These are phyloP conservation scores for Neofusicoccum ribis DNA, from an alignment of 2,329 filamentous ascomycete genomes.

Conservation along the genomic window DNA sequence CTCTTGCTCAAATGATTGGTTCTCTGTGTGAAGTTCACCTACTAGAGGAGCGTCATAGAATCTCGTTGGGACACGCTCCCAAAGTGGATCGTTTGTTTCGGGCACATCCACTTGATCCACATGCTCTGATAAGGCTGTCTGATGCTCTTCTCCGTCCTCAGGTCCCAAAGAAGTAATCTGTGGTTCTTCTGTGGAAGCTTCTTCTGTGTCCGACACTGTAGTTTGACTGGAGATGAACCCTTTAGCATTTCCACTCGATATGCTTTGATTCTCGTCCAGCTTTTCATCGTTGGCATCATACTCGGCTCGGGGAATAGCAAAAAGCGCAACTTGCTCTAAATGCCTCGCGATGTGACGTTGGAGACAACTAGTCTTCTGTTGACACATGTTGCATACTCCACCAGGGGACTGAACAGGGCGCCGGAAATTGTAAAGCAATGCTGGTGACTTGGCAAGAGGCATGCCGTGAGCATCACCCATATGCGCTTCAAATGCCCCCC, in stretches of 20 bases:
- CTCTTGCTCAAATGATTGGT: too few species aligned
- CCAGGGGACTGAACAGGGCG: neutral
- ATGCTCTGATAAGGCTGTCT: too few species aligned
- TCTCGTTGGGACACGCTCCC: too few species aligned
- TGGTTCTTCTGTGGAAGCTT: neutral
- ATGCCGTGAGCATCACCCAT: conserved; percentile 18
- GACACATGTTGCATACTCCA: conserved; percentile 20
- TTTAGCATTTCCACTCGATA: neutral
- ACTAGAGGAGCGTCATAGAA: too few species aligned
- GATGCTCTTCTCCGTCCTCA: too few species aligned
- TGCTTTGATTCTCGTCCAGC: neutral
- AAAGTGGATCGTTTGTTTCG: too few species aligned
- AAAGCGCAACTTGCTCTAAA: conserved; percentile 22
- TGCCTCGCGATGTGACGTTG: conserved; percentile 21
- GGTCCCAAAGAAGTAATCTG: too few species aligned
- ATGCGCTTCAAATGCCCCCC: conserved; percentile 16
- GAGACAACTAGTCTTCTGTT: conserved; percentile 10
- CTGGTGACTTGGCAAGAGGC: neutral
- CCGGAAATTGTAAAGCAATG: conserved; percentile 8
- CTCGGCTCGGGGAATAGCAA: conserved; percentile 20
- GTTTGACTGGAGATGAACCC: neutral
- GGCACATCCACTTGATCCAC: too few species aligned
- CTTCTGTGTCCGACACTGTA: too few species aligned
- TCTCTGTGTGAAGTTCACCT: too few species aligned
- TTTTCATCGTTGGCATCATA: neutral